Percentiles rank a stretch among this genome's conserved stretches.
Conservation (phyloP, 306 rosid genomes). For the Cicer pinnatifidum region DNA sequence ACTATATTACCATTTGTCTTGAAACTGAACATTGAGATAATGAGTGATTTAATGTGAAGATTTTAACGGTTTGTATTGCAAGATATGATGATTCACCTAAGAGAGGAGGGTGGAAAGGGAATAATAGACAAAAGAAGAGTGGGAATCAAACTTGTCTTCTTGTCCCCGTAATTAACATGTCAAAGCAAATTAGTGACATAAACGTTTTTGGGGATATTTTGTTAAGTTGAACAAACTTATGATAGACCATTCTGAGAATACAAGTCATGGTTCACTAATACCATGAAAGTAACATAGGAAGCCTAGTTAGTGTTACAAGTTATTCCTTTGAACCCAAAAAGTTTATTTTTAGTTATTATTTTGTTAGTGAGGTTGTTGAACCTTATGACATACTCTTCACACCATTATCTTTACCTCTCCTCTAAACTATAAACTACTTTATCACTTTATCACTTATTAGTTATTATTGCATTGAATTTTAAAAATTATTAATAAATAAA, state of each 20-base stretch:
- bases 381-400: no score
- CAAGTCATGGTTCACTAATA: neutral
- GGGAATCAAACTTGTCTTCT: conserved; percentile 45
- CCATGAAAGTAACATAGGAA: no score
- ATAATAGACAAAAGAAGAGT: conserved; percentile 50
- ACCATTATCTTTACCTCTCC: no score
- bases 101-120: neutral
- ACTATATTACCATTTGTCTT: conserved; percentile 42
- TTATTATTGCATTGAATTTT: no score
- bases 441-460: no score
- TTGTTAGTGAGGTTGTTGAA: no score
- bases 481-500: no score
- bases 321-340: no score
- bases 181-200: conserved; percentile 46
- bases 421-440: no score
- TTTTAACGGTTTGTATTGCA: conserved; percentile 55
- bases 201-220: conserved; percentile 11
- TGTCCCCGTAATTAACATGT: conserved; percentile 46
- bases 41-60: neutral
- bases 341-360: no score
- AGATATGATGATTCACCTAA: conserved; percentile 54
- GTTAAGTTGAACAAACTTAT: conserved; percentile 9
- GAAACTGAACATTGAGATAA: conserved; percentile 21
- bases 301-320: no score
- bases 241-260: conserved; percentile 1